Evolutionary conservation across 2,329 filamentous ascomycete species (phyloP).

Genomic region (Sclerotiophoma versabilis): DNA sequence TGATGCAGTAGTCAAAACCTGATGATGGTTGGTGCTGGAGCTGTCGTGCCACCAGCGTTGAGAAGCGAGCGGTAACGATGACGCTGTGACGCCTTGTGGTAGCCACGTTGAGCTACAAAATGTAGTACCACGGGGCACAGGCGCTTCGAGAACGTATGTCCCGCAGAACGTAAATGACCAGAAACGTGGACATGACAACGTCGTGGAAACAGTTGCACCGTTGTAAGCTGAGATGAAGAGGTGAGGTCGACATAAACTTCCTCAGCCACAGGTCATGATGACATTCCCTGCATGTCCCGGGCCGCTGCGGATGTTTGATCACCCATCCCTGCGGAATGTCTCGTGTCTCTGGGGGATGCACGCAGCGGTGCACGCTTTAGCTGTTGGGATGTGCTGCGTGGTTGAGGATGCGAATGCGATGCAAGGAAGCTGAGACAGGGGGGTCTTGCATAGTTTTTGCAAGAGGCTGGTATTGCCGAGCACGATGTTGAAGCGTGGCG

Average conservation of each 20-base stretch:
- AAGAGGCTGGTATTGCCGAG: too few relatives aligned
- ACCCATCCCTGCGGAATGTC: background rate
- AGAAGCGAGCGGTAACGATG: background rate
- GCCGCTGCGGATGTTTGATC: conserved; percentile 13
- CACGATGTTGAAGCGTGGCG: conserved; percentile 13
- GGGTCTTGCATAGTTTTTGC: background rate
- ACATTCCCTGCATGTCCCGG: conserved; percentile 10
- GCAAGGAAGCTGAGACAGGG: conserved; percentile 6
- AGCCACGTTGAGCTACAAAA: conserved; percentile 8
- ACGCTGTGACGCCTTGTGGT: conserved; percentile 1
- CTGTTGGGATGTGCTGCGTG: background rate
- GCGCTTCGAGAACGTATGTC: conserved; percentile 7
- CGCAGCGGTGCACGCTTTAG: background rate
- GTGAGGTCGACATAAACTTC: conserved; percentile 19
- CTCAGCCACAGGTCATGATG: conserved; percentile 16
- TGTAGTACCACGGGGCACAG: conserved; percentile 8
- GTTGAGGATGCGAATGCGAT: background rate
- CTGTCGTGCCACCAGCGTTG: background rate
- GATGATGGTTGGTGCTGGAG: background rate
- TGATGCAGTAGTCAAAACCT: background rate
- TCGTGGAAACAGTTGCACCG: background rate
- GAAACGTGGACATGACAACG: background rate
- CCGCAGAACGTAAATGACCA: background rate
- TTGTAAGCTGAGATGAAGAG: background rate
- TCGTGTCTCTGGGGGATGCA: background rate